A percentile compares a stretch with the other conserved stretches of the same genome.
phyloP scores from a whole-genome alignment of 2,329 filamentous ascomycete species.

The Dothideomycetes sp. region DNA sequence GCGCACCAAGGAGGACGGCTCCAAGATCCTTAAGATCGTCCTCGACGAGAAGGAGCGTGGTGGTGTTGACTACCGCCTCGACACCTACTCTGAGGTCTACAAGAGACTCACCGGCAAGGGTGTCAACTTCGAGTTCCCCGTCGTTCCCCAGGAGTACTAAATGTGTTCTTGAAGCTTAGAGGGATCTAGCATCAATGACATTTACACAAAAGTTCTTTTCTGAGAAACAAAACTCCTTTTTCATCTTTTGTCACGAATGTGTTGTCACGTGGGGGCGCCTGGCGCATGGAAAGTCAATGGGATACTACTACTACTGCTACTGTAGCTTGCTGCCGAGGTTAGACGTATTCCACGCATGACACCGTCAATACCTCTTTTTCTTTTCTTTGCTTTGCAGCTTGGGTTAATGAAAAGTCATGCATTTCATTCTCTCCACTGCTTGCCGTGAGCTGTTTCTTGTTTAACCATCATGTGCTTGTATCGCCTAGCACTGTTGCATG shows the following conservation, averaged over 20 bases:
- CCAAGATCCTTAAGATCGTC: conserved; percentile 97
- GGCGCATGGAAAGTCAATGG: conserved; percentile 9
- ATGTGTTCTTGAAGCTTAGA: conserved; percentile 23
- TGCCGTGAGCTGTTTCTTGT: no score
- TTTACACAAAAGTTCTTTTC: no score
- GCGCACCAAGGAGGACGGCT: conserved; percentile 97
- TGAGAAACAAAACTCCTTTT: conserved; percentile 12
- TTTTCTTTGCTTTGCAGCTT: conserved; percentile 5
- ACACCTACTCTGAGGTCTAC: conserved; percentile 99
- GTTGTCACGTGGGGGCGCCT: conserved; percentile 14
- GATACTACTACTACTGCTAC: conserved; percentile 5
- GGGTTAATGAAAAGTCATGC: conserved; percentile 12
- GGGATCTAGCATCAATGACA: no score
- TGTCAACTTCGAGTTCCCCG: conserved; percentile 98
- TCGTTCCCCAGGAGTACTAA: conserved; percentile 76
- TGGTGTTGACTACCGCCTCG: conserved; percentile 97
- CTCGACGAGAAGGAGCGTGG: conserved; percentile 99
- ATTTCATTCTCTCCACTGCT: neutral
- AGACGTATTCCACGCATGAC: conserved; percentile 12
- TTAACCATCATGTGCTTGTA: no score
- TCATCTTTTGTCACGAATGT: conserved; percentile 8
- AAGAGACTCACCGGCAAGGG: conserved; percentile 91
- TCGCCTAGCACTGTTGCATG: no score
- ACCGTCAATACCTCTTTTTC: no score
- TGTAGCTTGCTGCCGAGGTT: no score